Evolutionary conservation across 1,284 basidiomycete species (phyloP).

Genomic region (Apiotrichum montevideense): DNA sequence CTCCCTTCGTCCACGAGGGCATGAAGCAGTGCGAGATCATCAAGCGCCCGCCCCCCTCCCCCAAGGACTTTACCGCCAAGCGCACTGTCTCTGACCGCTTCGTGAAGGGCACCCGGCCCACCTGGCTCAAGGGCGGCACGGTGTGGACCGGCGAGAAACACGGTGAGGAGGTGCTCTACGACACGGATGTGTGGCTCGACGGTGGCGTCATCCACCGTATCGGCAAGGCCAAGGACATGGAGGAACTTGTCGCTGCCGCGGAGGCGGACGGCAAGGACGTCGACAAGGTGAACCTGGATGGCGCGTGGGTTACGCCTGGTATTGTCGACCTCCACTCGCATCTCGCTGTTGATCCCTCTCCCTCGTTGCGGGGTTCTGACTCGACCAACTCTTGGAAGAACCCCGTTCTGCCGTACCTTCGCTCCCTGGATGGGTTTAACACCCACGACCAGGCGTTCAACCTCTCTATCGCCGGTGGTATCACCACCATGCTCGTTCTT

Average conservation of each 20-base stretch:
- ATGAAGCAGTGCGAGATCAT: slow-evolving; percentile 40
- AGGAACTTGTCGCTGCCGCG: slow-evolving; percentile 3
- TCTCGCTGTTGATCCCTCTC: slow-evolving; percentile 62
- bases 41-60: slow-evolving; percentile 22
- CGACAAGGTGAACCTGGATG: slow-evolving; percentile 44
- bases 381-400: slow-evolving; percentile 47
- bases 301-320: slow-evolving; percentile 51
- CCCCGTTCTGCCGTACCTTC: slow-evolving; percentile 49
- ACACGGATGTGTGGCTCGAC: slow-evolving; percentile 46
- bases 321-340: slow-evolving; percentile 77
- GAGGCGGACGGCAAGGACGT: slow-evolving; percentile 14
- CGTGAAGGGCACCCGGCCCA: slow-evolving; percentile 59
- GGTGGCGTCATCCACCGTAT: slow-evolving; percentile 49
- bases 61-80: slow-evolving; percentile 47
- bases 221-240: slow-evolving; percentile 26
- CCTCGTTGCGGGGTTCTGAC: slow-evolving; percentile 52
- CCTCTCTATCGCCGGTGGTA: slow-evolving; percentile 50
- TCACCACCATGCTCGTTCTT: slow-evolving; percentile 51
- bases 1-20: slow-evolving; percentile 32
- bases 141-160: slow-evolving; percentile 70
- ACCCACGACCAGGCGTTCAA: slow-evolving; percentile 51
- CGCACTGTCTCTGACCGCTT: slow-evolving; percentile 65
- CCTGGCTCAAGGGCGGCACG: slow-evolving; percentile 68
- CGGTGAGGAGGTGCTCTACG: slow-evolving; percentile 56
- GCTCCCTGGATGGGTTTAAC: slow-evolving; percentile 52